Conservation (phyloP, 805 yeast species). For the Schizosaccharomyces osmophilus region DNA sequence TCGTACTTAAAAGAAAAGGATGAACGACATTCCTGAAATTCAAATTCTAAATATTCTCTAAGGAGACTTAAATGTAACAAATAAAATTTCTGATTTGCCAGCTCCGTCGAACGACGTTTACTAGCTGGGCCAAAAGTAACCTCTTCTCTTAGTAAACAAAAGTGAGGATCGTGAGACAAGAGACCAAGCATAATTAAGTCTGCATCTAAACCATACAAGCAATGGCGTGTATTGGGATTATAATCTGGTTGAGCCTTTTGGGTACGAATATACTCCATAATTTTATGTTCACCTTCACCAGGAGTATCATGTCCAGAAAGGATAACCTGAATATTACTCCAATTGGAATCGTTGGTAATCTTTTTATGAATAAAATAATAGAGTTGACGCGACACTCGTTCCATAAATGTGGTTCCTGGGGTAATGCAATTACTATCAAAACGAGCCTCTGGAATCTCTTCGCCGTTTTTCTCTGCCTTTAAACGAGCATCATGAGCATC, state of each 20-base stretch:
- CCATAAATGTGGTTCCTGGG: constrained; percentile 95
- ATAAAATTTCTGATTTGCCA: constrained; percentile 59
- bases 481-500: constrained; percentile 65
- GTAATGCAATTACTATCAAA: constrained; percentile 85
- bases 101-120: constrained; percentile 19
- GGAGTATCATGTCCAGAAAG: constrained; percentile 91
- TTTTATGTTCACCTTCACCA: constrained; percentile 96
- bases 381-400: constrained; percentile 53
- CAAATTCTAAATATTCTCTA: constrained; percentile 75
- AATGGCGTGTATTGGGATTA: constrained; percentile 65
- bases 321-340: constrained; percentile 57
- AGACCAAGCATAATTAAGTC: constrained; percentile 85
- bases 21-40: constrained; percentile 47
- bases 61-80: constrained; percentile 65
- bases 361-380: constrained; percentile 75
- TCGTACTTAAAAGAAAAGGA: constrained; percentile 40
- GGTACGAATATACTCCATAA: constrained; percentile 72
- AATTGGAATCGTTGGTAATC: constrained; percentile 59
- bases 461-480: constrained; percentile 52
- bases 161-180: constrained; percentile 86
- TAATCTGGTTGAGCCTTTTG: constrained; percentile 51
- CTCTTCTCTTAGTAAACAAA: constrained; percentile 81
- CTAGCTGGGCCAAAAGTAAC: constrained; percentile 46
- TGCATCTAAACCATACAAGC: constrained; percentile 89
- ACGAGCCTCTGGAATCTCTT: constrained; percentile 57